Percentiles rank a stretch among this genome's conserved stretches.
Evolutionary conservation across 2,329 filamentous ascomycete genomes (phyloP).

Genomic region (Aspergillus chevalieri): DNA sequence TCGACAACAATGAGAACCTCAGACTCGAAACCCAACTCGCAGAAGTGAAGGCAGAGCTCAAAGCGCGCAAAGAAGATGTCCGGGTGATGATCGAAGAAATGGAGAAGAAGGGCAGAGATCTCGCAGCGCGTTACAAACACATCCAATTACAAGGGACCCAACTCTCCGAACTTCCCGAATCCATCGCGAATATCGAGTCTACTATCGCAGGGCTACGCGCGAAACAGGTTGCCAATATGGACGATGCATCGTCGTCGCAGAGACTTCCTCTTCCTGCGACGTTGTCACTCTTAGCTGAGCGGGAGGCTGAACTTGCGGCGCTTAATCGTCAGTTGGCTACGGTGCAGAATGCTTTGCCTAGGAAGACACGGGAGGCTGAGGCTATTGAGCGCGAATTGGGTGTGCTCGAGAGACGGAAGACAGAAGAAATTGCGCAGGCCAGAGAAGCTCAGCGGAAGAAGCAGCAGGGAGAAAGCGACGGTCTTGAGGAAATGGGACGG

Average conservation of each 20-base stretch:
- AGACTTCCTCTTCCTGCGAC: constrained; percentile 38
- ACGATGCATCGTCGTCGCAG: constrained; percentile 33
- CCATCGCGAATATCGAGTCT: constrained; percentile 48
- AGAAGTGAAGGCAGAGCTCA: constrained; percentile 67
- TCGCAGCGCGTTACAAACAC: constrained; percentile 56
- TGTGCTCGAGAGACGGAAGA: constrained; percentile 40
- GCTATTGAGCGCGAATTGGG: constrained; percentile 39
- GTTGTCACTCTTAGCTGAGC: constrained; percentile 33
- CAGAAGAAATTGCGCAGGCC: constrained; percentile 41
- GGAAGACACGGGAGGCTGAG: constrained; percentile 40
- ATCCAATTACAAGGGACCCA: constrained; percentile 48
- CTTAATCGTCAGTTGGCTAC: constrained; percentile 38
- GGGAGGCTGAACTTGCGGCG: constrained; percentile 35
- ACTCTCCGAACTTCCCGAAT: constrained; percentile 46
- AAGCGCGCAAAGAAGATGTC: constrained; percentile 74
- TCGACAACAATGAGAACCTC: constrained; percentile 74
- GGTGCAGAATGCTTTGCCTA: constrained; percentile 39
- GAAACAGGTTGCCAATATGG: constrained; percentile 59
- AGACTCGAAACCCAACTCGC: constrained; percentile 66
- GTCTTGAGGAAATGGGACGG: constrained; percentile 40
- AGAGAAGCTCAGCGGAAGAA: constrained; percentile 40
- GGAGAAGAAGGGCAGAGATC: constrained; percentile 60
- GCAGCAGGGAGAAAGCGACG: constrained; percentile 41
- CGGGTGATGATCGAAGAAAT: constrained; percentile 66
- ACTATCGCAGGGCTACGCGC: constrained; percentile 45